These are phyloP conservation scores for Epithemia pelagica DNA, from an alignment of 108 stramenopile species.

Conservation along the genomic window DNA sequence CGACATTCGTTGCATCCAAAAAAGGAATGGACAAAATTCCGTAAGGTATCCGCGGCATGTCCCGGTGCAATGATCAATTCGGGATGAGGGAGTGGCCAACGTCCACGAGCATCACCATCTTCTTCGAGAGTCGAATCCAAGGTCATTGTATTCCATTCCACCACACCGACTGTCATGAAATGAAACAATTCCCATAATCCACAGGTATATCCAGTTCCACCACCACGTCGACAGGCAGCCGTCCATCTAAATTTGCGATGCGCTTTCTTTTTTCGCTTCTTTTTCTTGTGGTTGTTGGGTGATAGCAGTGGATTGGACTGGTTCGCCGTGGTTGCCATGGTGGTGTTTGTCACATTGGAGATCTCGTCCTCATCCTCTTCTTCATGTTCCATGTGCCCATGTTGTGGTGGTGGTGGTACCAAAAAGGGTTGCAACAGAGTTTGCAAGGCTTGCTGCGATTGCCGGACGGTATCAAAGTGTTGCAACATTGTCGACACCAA, in stretches of 20 bases:
- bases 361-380: too few relatives aligned
- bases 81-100: too few relatives aligned
- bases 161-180: slow-evolving; percentile 64
- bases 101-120: not conserved
- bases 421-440: too few relatives aligned
- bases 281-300: slow-evolving; percentile 29
- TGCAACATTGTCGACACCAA: slow-evolving; percentile 32
- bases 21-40: slow-evolving; percentile 58
- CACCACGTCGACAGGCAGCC: slow-evolving; percentile 30
- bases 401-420: too few relatives aligned
- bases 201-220: slow-evolving; percentile 66
- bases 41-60: slow-evolving; percentile 22
- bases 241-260: slow-evolving; percentile 26
- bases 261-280: slow-evolving; percentile 2
- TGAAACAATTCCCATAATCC: slow-evolving; percentile 85
- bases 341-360: too few relatives aligned
- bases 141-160: slow-evolving; percentile 53
- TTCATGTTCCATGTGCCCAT: too few relatives aligned
- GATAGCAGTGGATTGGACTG: not conserved
- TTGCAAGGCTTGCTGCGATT: too few relatives aligned
- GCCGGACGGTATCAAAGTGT: slow-evolving; percentile 32
- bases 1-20: slow-evolving; percentile 83
- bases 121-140: not conserved
- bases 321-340: too few relatives aligned
- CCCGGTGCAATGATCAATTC: slow-evolving; percentile 8